Percentiles rank a stretch among this genome's conserved stretches.
Evolutionary conservation across 768 basidiomycete species (phyloP).

Genomic region (Gloeopeniophorella convolvens): DNA sequence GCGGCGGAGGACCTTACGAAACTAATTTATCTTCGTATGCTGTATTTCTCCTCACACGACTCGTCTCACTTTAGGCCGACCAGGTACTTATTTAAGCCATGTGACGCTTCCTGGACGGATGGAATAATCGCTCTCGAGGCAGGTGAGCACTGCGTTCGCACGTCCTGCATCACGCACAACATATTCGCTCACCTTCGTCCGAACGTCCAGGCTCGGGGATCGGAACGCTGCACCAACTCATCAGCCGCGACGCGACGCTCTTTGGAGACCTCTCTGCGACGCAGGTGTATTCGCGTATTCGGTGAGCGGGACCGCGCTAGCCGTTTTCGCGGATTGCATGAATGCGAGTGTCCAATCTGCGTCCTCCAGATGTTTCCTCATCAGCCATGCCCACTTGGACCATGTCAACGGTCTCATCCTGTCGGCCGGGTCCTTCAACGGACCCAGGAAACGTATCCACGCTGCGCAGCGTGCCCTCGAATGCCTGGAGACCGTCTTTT

Average conservation of each 20-base stretch:
- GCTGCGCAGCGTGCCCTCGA: constrained; percentile 55
- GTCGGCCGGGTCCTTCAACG: constrained; percentile 69
- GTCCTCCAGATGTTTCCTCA: constrained; percentile 61
- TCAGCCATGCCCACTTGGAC: constrained; percentile 89
- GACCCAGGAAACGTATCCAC: constrained; percentile 55
- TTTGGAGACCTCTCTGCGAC: constrained; percentile 40
- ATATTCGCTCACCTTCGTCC: neutral
- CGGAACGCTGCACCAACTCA: constrained; percentile 63
- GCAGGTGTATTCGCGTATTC: constrained; percentile 48
- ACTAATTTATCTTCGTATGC: constrained; percentile 76
- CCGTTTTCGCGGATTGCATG: neutral
- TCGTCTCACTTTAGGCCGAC: constrained; percentile 14
- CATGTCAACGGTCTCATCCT: constrained; percentile 80
- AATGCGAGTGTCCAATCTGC: neutral
- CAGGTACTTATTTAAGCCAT: constrained; percentile 87
- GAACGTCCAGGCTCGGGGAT: constrained; percentile 66
- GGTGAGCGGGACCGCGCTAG: constrained; percentile 29
- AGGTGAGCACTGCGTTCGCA: constrained; percentile 42
- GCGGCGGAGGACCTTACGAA: constrained; percentile 82
- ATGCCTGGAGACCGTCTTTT: constrained; percentile 67
- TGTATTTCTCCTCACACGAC: constrained; percentile 12
- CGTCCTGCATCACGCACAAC: neutral
- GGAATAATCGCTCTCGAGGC: constrained; percentile 85
- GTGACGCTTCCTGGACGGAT: constrained; percentile 60
- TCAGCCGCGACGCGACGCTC: constrained; percentile 48